phyloP scores from a whole-genome alignment of 2,329 filamentous ascomycete species.

The Neonectria sp. region DNA sequence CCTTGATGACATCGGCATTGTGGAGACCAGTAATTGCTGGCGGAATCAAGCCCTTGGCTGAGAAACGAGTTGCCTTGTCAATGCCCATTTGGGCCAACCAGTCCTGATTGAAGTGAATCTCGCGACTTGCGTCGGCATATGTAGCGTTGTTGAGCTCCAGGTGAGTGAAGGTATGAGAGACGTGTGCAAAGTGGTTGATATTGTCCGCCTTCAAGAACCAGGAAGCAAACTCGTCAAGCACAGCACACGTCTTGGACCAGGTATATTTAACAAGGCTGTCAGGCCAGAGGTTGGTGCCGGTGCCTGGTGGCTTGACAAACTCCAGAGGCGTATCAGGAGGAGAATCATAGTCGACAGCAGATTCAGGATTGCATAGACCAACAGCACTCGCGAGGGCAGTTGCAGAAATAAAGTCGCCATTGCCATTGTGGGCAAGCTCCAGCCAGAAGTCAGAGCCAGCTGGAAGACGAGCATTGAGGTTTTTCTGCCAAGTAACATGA shows the following conservation, averaged over 20 bases:
- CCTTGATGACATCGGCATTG: slow-evolving; percentile 37
- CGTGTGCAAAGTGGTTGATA: slow-evolving; percentile 36
- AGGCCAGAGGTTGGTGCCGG: slow-evolving; percentile 28
- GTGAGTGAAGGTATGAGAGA: slow-evolving; percentile 40
- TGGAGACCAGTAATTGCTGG: slow-evolving; percentile 40
- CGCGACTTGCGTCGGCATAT: slow-evolving; percentile 33
- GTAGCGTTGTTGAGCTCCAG: slow-evolving; percentile 39
- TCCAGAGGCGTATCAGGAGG: slow-evolving; percentile 31
- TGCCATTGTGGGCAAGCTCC: slow-evolving; percentile 37
- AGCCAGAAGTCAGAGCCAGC: slow-evolving; percentile 32
- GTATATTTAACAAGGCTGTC: slow-evolving; percentile 19
- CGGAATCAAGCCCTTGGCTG: slow-evolving; percentile 30
- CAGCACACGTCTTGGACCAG: slow-evolving; percentile 35
- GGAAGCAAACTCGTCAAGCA: slow-evolving; percentile 33
- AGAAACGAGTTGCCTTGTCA: slow-evolving; percentile 33
- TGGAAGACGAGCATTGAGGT: slow-evolving; percentile 33
- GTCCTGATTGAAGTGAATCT: slow-evolving; percentile 39
- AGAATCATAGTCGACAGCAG: slow-evolving; percentile 30
- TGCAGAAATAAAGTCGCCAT: slow-evolving; percentile 37
- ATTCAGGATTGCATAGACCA: slow-evolving; percentile 18
- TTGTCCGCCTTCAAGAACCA: slow-evolving; percentile 35
- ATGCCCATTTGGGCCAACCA: slow-evolving; percentile 41
- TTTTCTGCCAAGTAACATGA: slow-evolving; percentile 33
- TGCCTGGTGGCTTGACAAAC: slow-evolving; percentile 29
- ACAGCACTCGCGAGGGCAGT: neutral